Conservation (phyloP, 495 filamentous ascomycete species). For the Podospora tetraspora region DNA sequence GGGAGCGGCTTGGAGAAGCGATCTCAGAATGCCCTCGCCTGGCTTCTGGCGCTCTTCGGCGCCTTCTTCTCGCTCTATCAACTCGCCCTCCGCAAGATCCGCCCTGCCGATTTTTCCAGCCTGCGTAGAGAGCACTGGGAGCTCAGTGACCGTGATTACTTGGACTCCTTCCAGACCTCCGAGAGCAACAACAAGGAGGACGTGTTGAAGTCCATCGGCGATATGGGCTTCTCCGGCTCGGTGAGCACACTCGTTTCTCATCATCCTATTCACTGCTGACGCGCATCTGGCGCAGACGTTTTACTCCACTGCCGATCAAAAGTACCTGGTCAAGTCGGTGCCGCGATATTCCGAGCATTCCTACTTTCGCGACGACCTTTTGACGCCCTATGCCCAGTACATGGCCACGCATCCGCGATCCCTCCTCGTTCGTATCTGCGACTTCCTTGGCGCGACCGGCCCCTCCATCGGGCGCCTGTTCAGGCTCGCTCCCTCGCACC, state of each 20-base stretch:
- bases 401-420: conserved; percentile 53
- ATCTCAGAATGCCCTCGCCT: conserved; percentile 15
- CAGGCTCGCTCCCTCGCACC: conserved; percentile 54
- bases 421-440: conserved; percentile 62
- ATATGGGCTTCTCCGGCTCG: conserved; percentile 35
- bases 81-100: conserved; percentile 33
- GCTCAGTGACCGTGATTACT: conserved; percentile 25
- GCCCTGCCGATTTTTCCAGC: conserved; percentile 34
- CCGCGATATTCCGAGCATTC: conserved; percentile 61
- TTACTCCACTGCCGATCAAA: conserved; percentile 54
- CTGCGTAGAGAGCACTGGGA: conserved; percentile 29
- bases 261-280: background rate
- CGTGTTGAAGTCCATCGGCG: conserved; percentile 29
- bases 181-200: conserved; percentile 14
- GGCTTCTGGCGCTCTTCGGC: conserved; percentile 28
- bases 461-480: conserved; percentile 50
- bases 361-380: conserved; percentile 60
- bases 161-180: conserved; percentile 20
- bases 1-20: conserved; percentile 17
- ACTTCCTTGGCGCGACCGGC: conserved; percentile 53
- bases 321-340: conserved; percentile 62
- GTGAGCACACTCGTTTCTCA: conserved; percentile 5
- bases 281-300: conserved; percentile 46
- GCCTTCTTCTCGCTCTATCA: conserved; percentile 37
- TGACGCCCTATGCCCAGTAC: conserved; percentile 55